A percentile compares a stretch with the other conserved stretches of the same genome.
Evolutionary conservation across 2,329 filamentous ascomycete genomes (phyloP).

Genomic region (Scedosporium aurantiacum): DNA sequence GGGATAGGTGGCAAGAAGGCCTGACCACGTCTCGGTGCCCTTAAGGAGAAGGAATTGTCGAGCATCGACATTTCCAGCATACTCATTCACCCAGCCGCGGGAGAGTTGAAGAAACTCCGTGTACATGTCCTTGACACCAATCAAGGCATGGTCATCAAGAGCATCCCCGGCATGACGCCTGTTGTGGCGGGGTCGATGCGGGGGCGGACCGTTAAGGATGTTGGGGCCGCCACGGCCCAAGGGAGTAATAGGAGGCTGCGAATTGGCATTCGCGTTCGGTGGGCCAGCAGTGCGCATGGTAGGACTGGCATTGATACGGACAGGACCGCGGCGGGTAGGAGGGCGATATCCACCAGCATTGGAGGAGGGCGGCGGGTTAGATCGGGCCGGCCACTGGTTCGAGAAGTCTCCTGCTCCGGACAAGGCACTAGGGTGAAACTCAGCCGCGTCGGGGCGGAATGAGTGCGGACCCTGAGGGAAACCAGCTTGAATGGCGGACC

Average conservation of each 20-base stretch:
- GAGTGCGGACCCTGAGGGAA: background rate
- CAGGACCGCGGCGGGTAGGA: too few species aligned
- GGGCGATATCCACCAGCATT: too few species aligned
- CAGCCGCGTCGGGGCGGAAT: background rate
- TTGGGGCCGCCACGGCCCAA: too few species aligned
- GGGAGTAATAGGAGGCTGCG: too few species aligned
- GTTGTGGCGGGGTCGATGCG: too few species aligned
- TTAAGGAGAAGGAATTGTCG: background rate
- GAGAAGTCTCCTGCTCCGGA: background rate
- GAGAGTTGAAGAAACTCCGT: background rate
- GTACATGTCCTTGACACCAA: background rate
- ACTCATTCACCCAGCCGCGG: constrained; percentile 1
- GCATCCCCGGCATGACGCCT: background rate
- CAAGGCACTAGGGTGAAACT: background rate
- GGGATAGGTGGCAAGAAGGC: constrained; percentile 25
- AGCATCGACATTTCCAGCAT: background rate
- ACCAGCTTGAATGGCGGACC: background rate
- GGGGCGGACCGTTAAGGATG: too few species aligned
- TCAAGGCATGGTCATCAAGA: background rate
- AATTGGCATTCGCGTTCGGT: too few species aligned
- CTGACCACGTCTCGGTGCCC: constrained; percentile 21
- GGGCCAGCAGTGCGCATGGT: too few species aligned
- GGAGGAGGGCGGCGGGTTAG: background rate
- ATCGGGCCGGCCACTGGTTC: background rate
- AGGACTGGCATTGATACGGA: too few species aligned